phyloP scores from a whole-genome alignment of 805 yeast species.

The Deakozyma indianensis region DNA sequence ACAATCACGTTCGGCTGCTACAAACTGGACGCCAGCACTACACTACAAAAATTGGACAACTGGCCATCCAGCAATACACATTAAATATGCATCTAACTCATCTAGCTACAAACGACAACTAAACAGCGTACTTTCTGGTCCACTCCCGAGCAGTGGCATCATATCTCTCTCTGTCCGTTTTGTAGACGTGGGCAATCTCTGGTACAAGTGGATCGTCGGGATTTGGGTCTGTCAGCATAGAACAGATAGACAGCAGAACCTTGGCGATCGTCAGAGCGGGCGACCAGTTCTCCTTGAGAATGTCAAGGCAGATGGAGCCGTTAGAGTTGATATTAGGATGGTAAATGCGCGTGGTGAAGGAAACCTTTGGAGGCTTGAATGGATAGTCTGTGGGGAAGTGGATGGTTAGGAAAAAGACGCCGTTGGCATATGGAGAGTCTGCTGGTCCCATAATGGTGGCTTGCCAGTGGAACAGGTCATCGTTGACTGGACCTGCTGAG shows the following conservation, averaged over 20 bases:
- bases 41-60: no score
- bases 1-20: no score
- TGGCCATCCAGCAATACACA: no score
- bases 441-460: constrained; percentile 99
- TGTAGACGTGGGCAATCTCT: constrained; percentile 92
- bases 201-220: constrained; percentile 99
- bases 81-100: no score
- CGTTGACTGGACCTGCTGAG: constrained; percentile 98
- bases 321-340: constrained; percentile 95
- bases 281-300: constrained; percentile 96
- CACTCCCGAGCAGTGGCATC: constrained; percentile 97
- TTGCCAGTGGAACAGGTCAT: constrained; percentile 97
- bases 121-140: constrained; percentile 97
- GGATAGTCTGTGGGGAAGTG: constrained; percentile 99
- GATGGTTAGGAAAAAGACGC: constrained; percentile 89
- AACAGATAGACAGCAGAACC: constrained; percentile 86
- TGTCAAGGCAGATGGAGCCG: constrained; percentile 94
- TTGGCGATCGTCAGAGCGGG: constrained; percentile 96
- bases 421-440: constrained; percentile 78
- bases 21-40: no score
- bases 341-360: constrained; percentile 88
- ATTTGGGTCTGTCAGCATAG: constrained; percentile 91
- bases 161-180: constrained; percentile 84
- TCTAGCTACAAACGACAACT: no score
- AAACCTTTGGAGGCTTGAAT: constrained; percentile 91